Conservation (phyloP, 1,284 basidiomycete genomes). For the Stereum hirsutum region DNA sequence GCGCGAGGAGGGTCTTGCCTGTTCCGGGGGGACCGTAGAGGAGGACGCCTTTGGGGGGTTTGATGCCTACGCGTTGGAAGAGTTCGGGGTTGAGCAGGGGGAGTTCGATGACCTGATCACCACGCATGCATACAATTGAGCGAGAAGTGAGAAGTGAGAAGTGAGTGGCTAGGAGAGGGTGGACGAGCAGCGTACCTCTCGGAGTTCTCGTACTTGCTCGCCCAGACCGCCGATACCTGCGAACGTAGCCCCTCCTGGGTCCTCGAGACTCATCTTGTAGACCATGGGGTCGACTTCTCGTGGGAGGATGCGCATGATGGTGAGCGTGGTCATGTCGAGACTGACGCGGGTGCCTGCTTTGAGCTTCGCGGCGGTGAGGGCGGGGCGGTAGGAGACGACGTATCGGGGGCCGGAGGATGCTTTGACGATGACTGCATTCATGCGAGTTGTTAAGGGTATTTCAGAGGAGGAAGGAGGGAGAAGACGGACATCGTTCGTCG, state of each 20-base stretch:
- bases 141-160: too few species aligned
- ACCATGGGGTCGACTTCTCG: slow-evolving; percentile 97
- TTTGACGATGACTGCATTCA: slow-evolving; percentile 94
- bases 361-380: slow-evolving; percentile 87
- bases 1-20: slow-evolving; percentile 92
- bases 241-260: slow-evolving; percentile 92
- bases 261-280: slow-evolving; percentile 99
- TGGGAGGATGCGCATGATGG: slow-evolving; percentile 97
- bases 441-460: background rate
- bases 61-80: slow-evolving; percentile 93
- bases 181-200: slow-evolving; percentile 56
- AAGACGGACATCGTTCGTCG: slow-evolving; percentile 85
- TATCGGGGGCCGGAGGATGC: slow-evolving; percentile 98
- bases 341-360: slow-evolving; percentile 94
- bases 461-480: background rate
- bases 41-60: slow-evolving; percentile 89
- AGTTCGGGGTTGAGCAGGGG: slow-evolving; percentile 94
- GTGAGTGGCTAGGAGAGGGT: background rate
- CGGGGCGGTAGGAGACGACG: slow-evolving; percentile 96
- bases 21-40: slow-evolving; percentile 93
- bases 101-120: slow-evolving; percentile 91
- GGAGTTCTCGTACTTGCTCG: slow-evolving; percentile 94
- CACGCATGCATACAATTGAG: too few species aligned
- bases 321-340: slow-evolving; percentile 98
- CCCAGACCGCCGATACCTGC: slow-evolving; percentile 95